Evolutionary conservation across 306 rosid species (phyloP).

Genomic region (Castanea mollissima): DNA sequence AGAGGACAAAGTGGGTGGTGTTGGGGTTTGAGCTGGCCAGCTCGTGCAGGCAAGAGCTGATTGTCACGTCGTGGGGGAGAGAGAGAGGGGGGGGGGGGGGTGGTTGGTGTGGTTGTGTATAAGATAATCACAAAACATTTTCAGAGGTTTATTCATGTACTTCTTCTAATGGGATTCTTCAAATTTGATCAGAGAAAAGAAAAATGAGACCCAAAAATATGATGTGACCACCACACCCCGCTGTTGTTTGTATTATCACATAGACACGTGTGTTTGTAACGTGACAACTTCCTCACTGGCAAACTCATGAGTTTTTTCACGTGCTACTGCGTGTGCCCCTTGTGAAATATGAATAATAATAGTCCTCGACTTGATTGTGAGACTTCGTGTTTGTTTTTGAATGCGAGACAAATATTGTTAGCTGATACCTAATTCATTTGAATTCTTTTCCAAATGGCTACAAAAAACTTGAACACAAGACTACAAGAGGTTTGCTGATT

Average conservation of each 20-base stretch:
- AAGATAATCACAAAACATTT: not conserved
- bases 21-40: slow-evolving; percentile 17
- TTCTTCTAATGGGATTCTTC: not conserved
- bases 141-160: not conserved
- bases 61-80: slow-evolving; percentile 25
- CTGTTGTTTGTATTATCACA: not conserved
- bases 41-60: slow-evolving; percentile 29
- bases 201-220: slow-evolving; percentile 4
- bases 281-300: not conserved
- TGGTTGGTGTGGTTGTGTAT: not conserved
- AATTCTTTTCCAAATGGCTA: not conserved
- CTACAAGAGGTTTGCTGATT: not conserved
- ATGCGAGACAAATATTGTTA: not conserved
- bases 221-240: slow-evolving; percentile 1
- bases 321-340: not conserved
- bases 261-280: slow-evolving; percentile 22
- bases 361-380: not conserved
- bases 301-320: slow-evolving; percentile 4
- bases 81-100: too few species aligned
- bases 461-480: not conserved
- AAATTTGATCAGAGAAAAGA: not conserved
- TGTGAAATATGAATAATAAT: not conserved
- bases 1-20: not conserved
- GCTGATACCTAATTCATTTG: not conserved
- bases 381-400: not conserved